Conservation (phyloP, 1,284 basidiomycete species). For the Ceratobasidium sp. region DNA sequence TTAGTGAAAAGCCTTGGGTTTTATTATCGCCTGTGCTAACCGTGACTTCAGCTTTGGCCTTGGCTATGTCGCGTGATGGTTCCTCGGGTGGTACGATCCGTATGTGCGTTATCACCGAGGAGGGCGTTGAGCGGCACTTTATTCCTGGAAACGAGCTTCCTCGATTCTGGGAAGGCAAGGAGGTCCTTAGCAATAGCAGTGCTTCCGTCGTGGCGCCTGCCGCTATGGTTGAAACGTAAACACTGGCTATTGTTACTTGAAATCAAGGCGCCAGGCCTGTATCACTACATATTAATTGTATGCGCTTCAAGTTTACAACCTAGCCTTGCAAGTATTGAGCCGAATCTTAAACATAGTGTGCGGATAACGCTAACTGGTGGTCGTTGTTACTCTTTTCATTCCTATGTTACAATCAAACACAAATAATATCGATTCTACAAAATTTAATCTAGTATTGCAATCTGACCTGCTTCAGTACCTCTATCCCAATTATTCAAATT, state of each 20-base stretch:
- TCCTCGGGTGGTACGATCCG: constrained; percentile 98
- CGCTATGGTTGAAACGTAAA: constrained; percentile 27
- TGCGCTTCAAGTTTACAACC: neutral
- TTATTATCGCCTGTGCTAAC: constrained; percentile 31
- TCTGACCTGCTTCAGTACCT: no score
- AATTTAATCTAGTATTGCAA: no score
- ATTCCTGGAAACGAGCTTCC: constrained; percentile 93
- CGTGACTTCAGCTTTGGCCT: constrained; percentile 72
- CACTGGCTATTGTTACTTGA: neutral
- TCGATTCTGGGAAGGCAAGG: constrained; percentile 83
- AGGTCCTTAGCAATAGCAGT: constrained; percentile 59
- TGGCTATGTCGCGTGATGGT: constrained; percentile 98
- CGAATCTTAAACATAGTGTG: no score
- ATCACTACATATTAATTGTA: neutral
- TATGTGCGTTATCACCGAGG: constrained; percentile 95
- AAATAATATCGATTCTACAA: no score
- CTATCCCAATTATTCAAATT: no score
- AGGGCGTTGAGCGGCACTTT: constrained; percentile 88
- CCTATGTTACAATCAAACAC: no score
- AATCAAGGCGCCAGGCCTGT: neutral
- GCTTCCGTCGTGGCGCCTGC: constrained; percentile 17
- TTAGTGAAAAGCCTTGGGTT: constrained; percentile 56
- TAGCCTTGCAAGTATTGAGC: no score
- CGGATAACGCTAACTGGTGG: no score
- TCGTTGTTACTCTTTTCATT: no score